Base-by-base conservation (phyloP, 768 basidiomycete genomes). In the Leccinum boreale region DNA sequence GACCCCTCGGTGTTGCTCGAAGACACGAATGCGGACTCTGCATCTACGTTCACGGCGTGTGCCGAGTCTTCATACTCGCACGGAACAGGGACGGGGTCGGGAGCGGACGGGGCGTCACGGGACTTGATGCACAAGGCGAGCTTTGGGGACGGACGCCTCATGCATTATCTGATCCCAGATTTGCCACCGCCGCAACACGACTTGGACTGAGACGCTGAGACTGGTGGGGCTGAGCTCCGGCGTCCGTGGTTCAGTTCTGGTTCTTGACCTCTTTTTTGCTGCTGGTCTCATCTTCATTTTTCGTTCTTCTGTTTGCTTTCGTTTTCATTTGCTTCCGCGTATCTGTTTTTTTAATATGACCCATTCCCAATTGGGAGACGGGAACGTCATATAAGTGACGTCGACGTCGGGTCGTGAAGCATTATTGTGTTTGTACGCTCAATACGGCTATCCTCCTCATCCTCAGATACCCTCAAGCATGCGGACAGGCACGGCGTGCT, bases 161-260 rank as follows among this genome's bases (percentile, higher is more conserved):
- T 85, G 58, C 84, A 85, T 67, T 84, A 82, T 73, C 66, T 85
- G 57, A 84, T 85, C 44, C 84, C 84, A 9, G 84, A 85, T 63
- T 76, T 84, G 77, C 84, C 83, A 17, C 69, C 65, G 19, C 69
- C 69, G 11, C 65, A 61, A 62, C 64, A 51, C 55, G 70, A 75
- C 31, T 70, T 58, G 70, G 42, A 58, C 12, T 46, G 45, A 46
- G 39, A 42, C 39, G 39, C 8, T 39, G 17, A 39, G 39, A 17
- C 36, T 5, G n/a, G 9, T 48, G 14, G 24, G 47, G 52, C 55
- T 31, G 44, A 44, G 23, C 58, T 42, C 39, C n/a, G 15, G 36
- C 49, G 26, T 39, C 39, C 14, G 28, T 28, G 21, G 35, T 54
- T 29, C 39, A 9, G 7, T 15, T 26, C 28, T 21, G 31, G 24